Percentiles rank a stretch among this genome's conserved stretches.
Conservation (phyloP, 495 filamentous ascomycete genomes). For the Tuber calosporum region DNA sequence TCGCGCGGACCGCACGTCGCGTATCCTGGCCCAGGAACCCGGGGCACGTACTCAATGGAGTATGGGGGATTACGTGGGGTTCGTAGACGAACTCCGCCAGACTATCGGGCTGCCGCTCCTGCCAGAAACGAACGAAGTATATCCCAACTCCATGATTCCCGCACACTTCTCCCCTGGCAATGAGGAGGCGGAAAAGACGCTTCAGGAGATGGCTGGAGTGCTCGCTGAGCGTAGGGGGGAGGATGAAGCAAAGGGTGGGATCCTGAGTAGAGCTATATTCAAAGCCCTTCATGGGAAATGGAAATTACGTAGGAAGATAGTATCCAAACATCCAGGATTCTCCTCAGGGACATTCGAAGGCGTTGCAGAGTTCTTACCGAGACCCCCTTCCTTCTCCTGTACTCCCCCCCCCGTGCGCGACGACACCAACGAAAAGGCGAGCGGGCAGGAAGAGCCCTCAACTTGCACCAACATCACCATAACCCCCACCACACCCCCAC, state of each 20-base stretch:
- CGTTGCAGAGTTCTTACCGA: slow-evolving; percentile 56
- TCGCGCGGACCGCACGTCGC: slow-evolving; percentile 34
- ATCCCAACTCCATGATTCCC: slow-evolving; percentile 32
- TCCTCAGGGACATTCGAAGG: slow-evolving; percentile 58
- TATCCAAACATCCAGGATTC: slow-evolving; percentile 46
- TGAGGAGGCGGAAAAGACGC: slow-evolving; percentile 10
- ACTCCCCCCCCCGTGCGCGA: neutral
- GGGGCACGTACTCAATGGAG: slow-evolving; percentile 27
- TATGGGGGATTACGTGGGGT: slow-evolving; percentile 71
- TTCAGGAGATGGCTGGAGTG: slow-evolving; percentile 5
- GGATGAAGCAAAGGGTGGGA: slow-evolving; percentile 7
- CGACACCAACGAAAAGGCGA: neutral
- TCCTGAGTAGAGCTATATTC: slow-evolving; percentile 52
- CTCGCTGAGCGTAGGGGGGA: neutral
- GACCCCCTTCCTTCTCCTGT: slow-evolving; percentile 45
- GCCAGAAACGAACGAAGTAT: slow-evolving; percentile 12
- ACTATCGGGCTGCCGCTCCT: slow-evolving; percentile 47
- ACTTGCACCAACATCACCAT: slow-evolving; percentile 10
- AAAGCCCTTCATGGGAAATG: slow-evolving; percentile 67
- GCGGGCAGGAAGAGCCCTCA: slow-evolving; percentile 7
- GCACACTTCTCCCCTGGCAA: slow-evolving; percentile 20
- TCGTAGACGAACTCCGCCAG: slow-evolving; percentile 63
- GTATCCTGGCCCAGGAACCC: slow-evolving; percentile 17
- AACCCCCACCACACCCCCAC: neutral
- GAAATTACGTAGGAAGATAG: slow-evolving; percentile 51